Evolutionary conservation across 495 filamentous ascomycete genomes (phyloP).

Genomic region (Lasiosphaeria hispida): DNA sequence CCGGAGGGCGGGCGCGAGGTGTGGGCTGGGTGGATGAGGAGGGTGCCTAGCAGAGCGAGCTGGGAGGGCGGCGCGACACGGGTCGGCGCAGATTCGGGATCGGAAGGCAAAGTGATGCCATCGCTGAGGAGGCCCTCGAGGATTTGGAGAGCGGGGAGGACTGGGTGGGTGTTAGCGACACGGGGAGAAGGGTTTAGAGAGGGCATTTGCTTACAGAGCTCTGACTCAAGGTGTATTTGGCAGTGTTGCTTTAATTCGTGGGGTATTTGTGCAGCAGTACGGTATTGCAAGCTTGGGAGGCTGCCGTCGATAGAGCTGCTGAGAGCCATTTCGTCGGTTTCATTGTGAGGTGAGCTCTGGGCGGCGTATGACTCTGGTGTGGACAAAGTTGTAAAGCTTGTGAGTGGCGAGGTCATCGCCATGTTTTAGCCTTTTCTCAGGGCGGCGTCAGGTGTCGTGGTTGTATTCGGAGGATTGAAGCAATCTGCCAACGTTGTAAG

Average conservation of each 20-base stretch:
- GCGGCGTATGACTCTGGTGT: slow-evolving; percentile 4
- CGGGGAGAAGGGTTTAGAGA: not conserved
- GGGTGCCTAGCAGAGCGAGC: slow-evolving; percentile 64
- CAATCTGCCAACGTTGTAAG: too few relatives aligned
- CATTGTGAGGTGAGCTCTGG: not conserved
- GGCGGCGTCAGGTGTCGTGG: not conserved
- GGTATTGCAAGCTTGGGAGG: not conserved
- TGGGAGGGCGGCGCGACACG: slow-evolving; percentile 54
- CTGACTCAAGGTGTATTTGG: slow-evolving; percentile 73
- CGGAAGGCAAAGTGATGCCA: slow-evolving; percentile 35
- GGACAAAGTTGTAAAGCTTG: not conserved
- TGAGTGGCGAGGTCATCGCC: slow-evolving; percentile 2
- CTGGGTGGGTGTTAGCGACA: slow-evolving; percentile 39
- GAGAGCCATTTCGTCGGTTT: not conserved
- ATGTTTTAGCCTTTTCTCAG: not conserved
- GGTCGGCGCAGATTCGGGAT: slow-evolving; percentile 36
- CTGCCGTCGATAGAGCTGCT: slow-evolving; percentile 8
- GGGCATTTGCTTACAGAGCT: slow-evolving; percentile 54
- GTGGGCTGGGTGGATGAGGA: slow-evolving; percentile 67
- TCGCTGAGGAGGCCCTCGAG: slow-evolving; percentile 63
- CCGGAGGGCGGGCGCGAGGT: slow-evolving; percentile 47
- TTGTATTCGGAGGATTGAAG: not conserved
- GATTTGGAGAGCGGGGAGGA: slow-evolving; percentile 65
- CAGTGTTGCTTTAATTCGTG: slow-evolving; percentile 63
- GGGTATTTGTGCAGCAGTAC: not conserved